Evolutionary conservation across 768 basidiomycete species (phyloP).

Genomic region (Paxillus involutus): DNA sequence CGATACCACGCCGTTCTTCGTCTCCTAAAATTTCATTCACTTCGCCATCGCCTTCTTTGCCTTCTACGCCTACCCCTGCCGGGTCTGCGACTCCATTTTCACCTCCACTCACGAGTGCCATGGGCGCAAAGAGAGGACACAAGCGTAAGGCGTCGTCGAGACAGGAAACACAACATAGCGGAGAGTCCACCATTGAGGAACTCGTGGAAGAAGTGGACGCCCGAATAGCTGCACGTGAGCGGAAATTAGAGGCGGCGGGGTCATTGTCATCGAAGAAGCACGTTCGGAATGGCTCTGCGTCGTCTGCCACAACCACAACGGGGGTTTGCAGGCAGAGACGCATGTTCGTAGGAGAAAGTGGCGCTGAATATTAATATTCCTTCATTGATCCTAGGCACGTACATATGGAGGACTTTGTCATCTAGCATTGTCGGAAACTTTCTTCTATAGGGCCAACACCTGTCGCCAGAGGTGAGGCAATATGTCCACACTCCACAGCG

Average conservation of each 20-base stretch:
- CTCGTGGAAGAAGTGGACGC: slow-evolving; percentile 22
- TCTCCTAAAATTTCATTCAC: slow-evolving; percentile 49
- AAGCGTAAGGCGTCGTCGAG: slow-evolving; percentile 21
- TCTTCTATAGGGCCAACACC: no score
- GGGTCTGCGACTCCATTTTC: slow-evolving; percentile 9
- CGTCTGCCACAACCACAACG: slow-evolving; percentile 8
- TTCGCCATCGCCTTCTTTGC: slow-evolving; percentile 30
- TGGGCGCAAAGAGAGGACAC: slow-evolving; percentile 36
- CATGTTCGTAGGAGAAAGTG: no score
- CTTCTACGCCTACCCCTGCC: not conserved
- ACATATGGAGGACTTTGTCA: no score
- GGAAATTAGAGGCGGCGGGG: slow-evolving; percentile 5
- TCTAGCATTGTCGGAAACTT: no score
- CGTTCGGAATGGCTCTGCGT: slow-evolving; percentile 2
- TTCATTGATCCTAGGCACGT: no score
- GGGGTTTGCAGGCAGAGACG: no score
- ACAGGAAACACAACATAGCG: slow-evolving; percentile 24
- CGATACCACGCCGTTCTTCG: slow-evolving; percentile 40
- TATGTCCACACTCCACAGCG: no score
- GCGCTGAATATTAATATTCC: no score
- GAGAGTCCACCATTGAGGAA: slow-evolving; percentile 23
- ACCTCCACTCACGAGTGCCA: slow-evolving; percentile 23
- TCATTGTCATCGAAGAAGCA: slow-evolving; percentile 8
- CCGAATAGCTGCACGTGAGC: slow-evolving; percentile 17
- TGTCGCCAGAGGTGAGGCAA: no score